A percentile compares a stretch with the other conserved stretches of the same genome.
Conservation (phyloP, 176 grass and related monocot species). For the Juncus inflexus region DNA sequence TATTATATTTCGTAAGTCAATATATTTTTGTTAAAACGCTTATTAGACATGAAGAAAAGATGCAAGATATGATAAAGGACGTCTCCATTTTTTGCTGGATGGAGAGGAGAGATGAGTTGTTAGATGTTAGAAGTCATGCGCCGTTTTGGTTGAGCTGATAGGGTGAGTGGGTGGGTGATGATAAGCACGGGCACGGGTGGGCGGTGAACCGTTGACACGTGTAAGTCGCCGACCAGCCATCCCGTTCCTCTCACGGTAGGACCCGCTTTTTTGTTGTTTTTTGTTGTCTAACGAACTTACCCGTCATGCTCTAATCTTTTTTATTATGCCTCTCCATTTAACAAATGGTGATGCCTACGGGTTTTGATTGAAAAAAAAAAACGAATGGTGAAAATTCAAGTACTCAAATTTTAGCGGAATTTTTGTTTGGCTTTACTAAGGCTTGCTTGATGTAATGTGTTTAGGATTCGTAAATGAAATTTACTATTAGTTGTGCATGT, state of each 20-base stretch:
- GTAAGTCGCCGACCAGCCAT: conserved; percentile 1
- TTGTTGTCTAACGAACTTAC: conserved; percentile 23
- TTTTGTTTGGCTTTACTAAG: too few species aligned
- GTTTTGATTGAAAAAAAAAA: too few species aligned
- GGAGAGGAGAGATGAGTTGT: neutral
- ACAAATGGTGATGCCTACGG: too few species aligned
- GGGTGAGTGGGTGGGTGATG: conserved; percentile 17
- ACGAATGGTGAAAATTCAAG: too few species aligned
- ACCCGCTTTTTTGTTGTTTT: neutral
- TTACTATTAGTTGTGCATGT: too few species aligned
- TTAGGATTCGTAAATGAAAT: too few species aligned
- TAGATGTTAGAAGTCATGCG: neutral
- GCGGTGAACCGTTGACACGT: conserved; percentile 14
- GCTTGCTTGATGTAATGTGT: too few species aligned
- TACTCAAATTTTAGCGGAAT: too few species aligned
- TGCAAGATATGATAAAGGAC: neutral
- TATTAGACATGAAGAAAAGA: too few species aligned
- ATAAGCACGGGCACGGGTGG: conserved; percentile 23
- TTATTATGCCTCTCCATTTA: too few species aligned
- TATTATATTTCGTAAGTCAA: too few species aligned
- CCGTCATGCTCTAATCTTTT: neutral
- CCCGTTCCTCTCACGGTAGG: neutral
- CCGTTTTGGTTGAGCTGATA: conserved; percentile 7
- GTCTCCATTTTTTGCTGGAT: neutral
- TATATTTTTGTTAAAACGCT: too few species aligned